Conservation (phyloP, 2,329 filamentous ascomycete genomes). For the Paracoccidioides brasiliensis region DNA sequence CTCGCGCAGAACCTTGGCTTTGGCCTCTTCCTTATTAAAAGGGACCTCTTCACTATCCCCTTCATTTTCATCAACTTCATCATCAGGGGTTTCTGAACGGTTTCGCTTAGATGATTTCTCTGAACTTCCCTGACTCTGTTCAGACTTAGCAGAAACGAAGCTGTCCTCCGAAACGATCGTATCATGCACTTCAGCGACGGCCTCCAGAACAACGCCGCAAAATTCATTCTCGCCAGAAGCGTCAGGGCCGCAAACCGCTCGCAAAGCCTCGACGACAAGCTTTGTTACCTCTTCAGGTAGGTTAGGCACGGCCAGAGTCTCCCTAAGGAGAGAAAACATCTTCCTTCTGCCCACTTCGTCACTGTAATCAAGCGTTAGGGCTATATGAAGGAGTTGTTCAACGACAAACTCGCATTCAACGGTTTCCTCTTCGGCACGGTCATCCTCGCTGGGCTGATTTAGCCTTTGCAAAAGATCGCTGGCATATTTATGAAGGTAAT, state of each 20-base stretch:
- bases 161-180: slow-evolving; percentile 70
- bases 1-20: slow-evolving; percentile 60
- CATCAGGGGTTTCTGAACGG: slow-evolving; percentile 33
- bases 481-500: slow-evolving; percentile 72
- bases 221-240: slow-evolving; percentile 39
- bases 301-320: slow-evolving; percentile 71
- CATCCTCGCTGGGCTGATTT: slow-evolving; percentile 35
- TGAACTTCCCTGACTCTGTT: slow-evolving; percentile 56
- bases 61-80: slow-evolving; percentile 49
- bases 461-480: slow-evolving; percentile 35
- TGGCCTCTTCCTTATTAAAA: slow-evolving; percentile 45
- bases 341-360: slow-evolving; percentile 90
- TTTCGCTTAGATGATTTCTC: slow-evolving; percentile 29
- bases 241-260: slow-evolving; percentile 60
- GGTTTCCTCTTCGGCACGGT: slow-evolving; percentile 64
- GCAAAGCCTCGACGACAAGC: slow-evolving; percentile 67
- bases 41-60: slow-evolving; percentile 34
- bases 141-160: slow-evolving; percentile 86
- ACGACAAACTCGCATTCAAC: slow-evolving; percentile 91
- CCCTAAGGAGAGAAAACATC: slow-evolving; percentile 85
- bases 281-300: slow-evolving; percentile 88
- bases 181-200: slow-evolving; percentile 92
- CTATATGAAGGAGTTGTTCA: slow-evolving; percentile 87
- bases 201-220: slow-evolving; percentile 57
- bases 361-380: slow-evolving; percentile 86